phyloP scores from a whole-genome alignment of 257 asterid species.

The Forsythia suspensa region DNA sequence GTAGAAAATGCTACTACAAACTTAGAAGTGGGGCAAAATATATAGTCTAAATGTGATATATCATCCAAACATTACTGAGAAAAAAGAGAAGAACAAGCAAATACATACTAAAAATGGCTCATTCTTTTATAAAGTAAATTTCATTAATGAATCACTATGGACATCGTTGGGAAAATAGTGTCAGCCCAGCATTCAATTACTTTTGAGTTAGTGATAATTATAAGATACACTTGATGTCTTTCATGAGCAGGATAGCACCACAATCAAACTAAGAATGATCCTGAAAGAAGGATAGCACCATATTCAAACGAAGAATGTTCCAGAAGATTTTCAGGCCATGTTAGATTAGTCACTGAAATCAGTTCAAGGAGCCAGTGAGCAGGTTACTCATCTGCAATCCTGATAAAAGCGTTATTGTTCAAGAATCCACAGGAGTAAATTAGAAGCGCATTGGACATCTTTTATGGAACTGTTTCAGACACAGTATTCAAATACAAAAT shows the following conservation, averaged over 20 bases:
- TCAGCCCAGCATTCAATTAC: no score
- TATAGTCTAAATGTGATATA: not conserved
- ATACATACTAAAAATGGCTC: not conserved
- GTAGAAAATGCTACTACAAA: not conserved
- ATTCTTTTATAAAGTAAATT: not conserved
- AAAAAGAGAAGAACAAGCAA: not conserved
- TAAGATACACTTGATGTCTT: not conserved
- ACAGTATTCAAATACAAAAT: no score
- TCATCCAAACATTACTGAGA: not conserved
- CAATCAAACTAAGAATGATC: not conserved
- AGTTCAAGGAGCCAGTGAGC: not conserved
- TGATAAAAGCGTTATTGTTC: not conserved
- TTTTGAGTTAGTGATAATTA: no score
- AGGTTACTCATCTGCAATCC: not conserved
- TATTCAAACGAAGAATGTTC: no score
- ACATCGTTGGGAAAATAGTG: not conserved
- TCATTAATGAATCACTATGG: not conserved
- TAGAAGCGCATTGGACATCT: not conserved
- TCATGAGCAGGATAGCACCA: not conserved
- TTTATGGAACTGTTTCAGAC: not conserved
- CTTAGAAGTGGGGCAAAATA: conserved; percentile 1
- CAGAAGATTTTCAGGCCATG: not conserved
- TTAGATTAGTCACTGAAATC: not conserved
- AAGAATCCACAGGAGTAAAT: not conserved
- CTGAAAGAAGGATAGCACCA: no score